Conservation (phyloP, 176 grass and related monocot species). For the Panicum miliaceum region DNA sequence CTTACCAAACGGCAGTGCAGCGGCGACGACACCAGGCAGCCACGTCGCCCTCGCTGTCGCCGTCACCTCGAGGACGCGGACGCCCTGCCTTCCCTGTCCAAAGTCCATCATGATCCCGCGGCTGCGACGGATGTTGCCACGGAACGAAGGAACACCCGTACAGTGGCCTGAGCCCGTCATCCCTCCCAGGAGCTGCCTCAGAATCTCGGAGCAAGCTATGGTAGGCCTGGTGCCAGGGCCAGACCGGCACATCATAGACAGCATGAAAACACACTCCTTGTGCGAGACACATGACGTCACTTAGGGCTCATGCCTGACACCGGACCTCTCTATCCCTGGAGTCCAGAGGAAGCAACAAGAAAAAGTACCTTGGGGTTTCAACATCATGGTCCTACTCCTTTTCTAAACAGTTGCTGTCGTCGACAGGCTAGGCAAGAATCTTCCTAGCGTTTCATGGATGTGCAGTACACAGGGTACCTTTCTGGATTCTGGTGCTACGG, state of each 20-base stretch:
- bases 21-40: constrained; percentile 13
- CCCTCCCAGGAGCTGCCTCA: not conserved
- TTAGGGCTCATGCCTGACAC: not conserved
- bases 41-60: not conserved
- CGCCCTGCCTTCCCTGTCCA: not conserved
- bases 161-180: not conserved
- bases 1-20: not conserved
- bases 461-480: not conserved
- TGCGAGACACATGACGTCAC: not conserved
- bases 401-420: not conserved
- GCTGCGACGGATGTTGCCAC: not conserved
- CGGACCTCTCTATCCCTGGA: not conserved
- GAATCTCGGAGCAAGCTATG: not conserved
- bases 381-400: not conserved
- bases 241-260: not conserved
- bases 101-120: not conserved
- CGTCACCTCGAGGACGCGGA: not conserved
- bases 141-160: not conserved
- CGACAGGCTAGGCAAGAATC: constrained; percentile 10
- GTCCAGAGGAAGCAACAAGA: not conserved
- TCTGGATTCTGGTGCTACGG: not conserved
- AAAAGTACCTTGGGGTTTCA: not conserved
- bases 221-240: not conserved
- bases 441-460: not conserved
- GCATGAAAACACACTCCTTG: not conserved